Evolutionary conservation across 208 protist species (phyloP).

Genomic region (Porcisia deanei): DNA sequence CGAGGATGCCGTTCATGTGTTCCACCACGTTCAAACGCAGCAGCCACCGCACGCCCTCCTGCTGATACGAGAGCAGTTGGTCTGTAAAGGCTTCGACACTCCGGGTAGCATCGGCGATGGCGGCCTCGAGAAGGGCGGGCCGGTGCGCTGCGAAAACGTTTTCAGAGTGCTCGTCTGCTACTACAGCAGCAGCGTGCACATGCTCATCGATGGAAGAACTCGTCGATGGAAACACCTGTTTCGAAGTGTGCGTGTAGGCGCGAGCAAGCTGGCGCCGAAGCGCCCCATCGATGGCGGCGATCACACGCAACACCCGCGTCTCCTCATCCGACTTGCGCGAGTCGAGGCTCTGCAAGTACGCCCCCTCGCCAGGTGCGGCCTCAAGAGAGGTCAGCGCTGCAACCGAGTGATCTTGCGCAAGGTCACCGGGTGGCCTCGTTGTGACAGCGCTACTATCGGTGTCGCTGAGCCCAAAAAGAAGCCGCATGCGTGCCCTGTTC

Average conservation of each 20-base stretch:
- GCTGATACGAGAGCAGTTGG: constrained; percentile 94
- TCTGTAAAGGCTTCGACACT: constrained; percentile 25
- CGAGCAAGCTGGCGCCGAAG: constrained; percentile 31
- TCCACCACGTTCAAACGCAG: constrained; percentile 91
- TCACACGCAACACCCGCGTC: constrained; percentile 30
- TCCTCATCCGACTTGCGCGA: constrained; percentile 25
- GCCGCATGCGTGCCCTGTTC: constrained; percentile 40
- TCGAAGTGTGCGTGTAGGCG: constrained; percentile 7
- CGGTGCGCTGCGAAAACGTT: constrained; percentile 5
- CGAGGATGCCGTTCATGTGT: constrained; percentile 90
- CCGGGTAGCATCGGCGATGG: constrained; percentile 29
- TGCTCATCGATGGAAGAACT: neutral
- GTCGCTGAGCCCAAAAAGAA: constrained; percentile 19
- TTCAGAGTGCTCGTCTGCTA: too few relatives aligned
- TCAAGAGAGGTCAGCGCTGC: too few relatives aligned
- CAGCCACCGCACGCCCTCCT: constrained; percentile 97
- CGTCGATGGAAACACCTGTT: neutral
- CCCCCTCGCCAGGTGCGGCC: constrained; percentile 6
- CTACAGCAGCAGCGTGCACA: too few relatives aligned
- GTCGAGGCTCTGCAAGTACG: constrained; percentile 33
- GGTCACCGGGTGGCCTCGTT: neutral
- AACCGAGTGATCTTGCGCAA: neutral
- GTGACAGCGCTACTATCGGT: neutral
- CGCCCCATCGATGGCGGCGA: constrained; percentile 30
- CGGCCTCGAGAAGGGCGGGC: constrained; percentile 30